Evolutionary conservation across 768 basidiomycete species (phyloP), one percentile per base, ranked within the genome.

Genomic region (Hericium rajendrae): DNA sequence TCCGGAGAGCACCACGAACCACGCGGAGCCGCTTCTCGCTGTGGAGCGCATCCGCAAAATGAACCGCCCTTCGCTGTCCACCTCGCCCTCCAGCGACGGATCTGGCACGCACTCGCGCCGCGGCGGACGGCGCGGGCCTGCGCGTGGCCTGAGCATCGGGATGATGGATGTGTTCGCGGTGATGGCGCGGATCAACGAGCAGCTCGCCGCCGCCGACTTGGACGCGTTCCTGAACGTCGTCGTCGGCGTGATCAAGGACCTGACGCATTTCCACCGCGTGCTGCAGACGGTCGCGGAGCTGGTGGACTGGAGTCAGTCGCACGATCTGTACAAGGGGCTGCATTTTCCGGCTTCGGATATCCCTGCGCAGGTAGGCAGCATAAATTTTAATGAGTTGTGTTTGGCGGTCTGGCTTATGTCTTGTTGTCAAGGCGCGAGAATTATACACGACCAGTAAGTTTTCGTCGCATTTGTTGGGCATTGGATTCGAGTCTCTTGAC

Each of bases 91-190:
- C 28, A 8, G 28, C 28, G 28, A 32, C 28, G 28, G 28, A 32
- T 32, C 28, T 22, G 51, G 11, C 22, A 20, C 13, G 10, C 18
- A 18, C 61, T 13, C 32, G 58, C 20, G 61, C 59, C 13, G 54
- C 48, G 18, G 53, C 38, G 20, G 64, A 60, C 64, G 67, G 6
- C 61, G 69, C 1, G 66, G 63, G 28, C 28, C 28, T 8, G 43
- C 43, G 1, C 49, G 53, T 2, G 65, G 66, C 15, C 57, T 58
- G 1, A 68, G 67, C 5, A 72, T 79, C 0, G 81, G 82, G 8
- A 87, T 87, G 72, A 86, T 89, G 85, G 88, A 91, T 64, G 78
- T 91, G 1, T 87, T 93, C 59, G 82, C 84, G 0, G 80, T 91
- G 8, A 80, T 91, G 65, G 76, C 81, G 13, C 86, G 91, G 68